Evolutionary conservation across 1,139 yeast species (phyloP).

Genomic region (Suhomyces ambrosiae): DNA sequence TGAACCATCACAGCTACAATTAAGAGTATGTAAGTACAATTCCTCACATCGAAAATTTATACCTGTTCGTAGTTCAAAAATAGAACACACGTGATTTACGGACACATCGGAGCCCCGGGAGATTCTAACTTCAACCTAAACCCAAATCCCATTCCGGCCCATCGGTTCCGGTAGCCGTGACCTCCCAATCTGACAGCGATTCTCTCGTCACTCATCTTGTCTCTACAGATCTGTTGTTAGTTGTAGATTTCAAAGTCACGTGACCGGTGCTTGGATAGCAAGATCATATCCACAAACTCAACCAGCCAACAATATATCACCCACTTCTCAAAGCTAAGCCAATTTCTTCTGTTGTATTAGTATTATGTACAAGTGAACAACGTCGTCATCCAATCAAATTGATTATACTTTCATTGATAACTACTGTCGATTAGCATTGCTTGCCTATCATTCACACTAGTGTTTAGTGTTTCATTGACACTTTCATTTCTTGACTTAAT

Average conservation of each 20-base stretch:
- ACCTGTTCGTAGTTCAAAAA: no score
- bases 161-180: no score
- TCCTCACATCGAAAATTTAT: no score
- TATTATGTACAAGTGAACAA: slow-evolving; percentile 8
- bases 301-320: neutral
- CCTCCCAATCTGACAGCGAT: no score
- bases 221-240: no score
- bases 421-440: neutral
- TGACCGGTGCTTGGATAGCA: slow-evolving; percentile 3
- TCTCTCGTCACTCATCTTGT: no score
- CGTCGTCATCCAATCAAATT: slow-evolving; percentile 1
- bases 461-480: neutral
- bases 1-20: no score
- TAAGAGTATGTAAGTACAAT: no score
- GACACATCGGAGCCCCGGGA: neutral
- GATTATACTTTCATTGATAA: slow-evolving; percentile 4
- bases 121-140: no score
- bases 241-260: no score
- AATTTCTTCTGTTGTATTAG: slow-evolving; percentile 4
- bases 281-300: slow-evolving; percentile 6
- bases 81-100: neutral
- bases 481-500: no score
- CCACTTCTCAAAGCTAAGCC: slow-evolving; percentile 1
- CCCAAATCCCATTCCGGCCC: no score
- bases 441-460: neutral